Evolutionary conservation across 352 stramenopile species (phyloP).

Genomic region (Pythium folliculosum): DNA sequence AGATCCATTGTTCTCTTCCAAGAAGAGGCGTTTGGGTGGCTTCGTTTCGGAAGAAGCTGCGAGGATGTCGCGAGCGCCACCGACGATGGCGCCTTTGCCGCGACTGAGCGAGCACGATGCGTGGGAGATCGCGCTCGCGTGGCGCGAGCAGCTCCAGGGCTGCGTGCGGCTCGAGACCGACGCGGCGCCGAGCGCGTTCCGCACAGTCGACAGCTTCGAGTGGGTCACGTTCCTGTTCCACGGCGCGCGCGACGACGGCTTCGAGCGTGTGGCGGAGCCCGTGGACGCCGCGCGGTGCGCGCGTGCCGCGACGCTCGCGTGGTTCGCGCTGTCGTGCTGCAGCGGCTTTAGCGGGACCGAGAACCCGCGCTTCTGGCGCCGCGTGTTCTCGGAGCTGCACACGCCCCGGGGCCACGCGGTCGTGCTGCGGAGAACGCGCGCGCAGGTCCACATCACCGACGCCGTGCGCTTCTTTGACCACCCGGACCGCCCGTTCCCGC

Average conservation of each 20-base stretch:
- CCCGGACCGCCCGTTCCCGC: not conserved
- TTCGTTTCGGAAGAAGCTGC: no score
- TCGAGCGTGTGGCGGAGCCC: not conserved
- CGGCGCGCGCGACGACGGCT: not conserved
- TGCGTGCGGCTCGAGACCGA: constrained; percentile 13
- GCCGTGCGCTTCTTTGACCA: constrained; percentile 15
- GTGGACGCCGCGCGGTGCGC: not conserved
- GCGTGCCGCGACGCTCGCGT: constrained; percentile 5
- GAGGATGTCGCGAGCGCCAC: no score
- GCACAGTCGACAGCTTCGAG: constrained; percentile 12
- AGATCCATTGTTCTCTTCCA: no score
- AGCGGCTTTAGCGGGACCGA: constrained; percentile 7
- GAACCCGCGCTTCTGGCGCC: constrained; percentile 21
- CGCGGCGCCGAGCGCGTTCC: not conserved
- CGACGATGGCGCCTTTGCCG: no score
- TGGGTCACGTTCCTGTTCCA: constrained; percentile 17
- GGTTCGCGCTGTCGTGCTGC: constrained; percentile 11
- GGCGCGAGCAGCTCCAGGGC: constrained; percentile 9
- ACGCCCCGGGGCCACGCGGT: not conserved
- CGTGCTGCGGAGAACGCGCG: no score
- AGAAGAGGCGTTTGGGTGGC: not conserved
- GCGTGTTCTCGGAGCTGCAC: constrained; percentile 12
- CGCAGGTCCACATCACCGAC: constrained; percentile 1
- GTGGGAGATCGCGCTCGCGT: constrained; percentile 14
- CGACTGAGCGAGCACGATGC: constrained; percentile 10